Percentiles rank a stretch among this genome's conserved stretches.
Conservation (phyloP, 805 yeast species). For the Jamesozyma lodderae region DNA sequence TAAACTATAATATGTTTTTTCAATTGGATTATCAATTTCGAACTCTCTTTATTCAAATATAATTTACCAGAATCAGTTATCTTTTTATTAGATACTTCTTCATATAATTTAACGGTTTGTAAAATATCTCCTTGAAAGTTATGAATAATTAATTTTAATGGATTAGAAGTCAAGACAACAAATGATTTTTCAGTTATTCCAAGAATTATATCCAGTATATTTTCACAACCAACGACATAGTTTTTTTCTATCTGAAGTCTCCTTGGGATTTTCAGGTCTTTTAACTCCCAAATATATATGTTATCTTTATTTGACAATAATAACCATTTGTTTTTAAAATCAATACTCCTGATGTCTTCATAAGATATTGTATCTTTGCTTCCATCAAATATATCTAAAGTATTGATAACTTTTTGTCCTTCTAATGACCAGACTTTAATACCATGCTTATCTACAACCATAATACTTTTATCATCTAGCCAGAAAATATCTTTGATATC, state of each 20-base stretch:
- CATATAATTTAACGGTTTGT: conserved; percentile 18
- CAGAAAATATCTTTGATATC: conserved; percentile 16
- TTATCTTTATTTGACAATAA: conserved; percentile 12
- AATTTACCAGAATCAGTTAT: conserved; percentile 7
- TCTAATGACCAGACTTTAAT: conserved; percentile 15
- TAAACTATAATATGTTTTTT: conserved; percentile 17
- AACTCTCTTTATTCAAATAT: conserved; percentile 23
- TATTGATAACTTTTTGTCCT: conserved; percentile 8
- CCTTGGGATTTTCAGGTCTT: conserved; percentile 1
- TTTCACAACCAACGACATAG: conserved; percentile 8
- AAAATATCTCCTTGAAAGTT: conserved; percentile 22
- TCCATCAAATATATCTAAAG: conserved; percentile 9
- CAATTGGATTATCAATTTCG: conserved; percentile 24
- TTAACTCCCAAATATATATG: conserved; percentile 15
- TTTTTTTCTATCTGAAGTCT: conserved; percentile 9
- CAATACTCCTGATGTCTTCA: conserved; percentile 14
- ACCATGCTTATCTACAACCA: conserved; percentile 17
- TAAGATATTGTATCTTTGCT: conserved; percentile 3
- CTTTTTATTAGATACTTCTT: conserved; percentile 6
- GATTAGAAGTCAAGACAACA: conserved; percentile 16
- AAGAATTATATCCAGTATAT: conserved; percentile 14
- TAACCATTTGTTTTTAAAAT: conserved; percentile 25
- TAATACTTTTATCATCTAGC: conserved; percentile 15
- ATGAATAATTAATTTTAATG: conserved; percentile 20
- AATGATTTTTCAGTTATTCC: conserved; percentile 30